Evolutionary conservation across 139 green algal species (phyloP), one percentile per base, ranked within the genome.

Genomic region (Closterium sp.): DNA sequence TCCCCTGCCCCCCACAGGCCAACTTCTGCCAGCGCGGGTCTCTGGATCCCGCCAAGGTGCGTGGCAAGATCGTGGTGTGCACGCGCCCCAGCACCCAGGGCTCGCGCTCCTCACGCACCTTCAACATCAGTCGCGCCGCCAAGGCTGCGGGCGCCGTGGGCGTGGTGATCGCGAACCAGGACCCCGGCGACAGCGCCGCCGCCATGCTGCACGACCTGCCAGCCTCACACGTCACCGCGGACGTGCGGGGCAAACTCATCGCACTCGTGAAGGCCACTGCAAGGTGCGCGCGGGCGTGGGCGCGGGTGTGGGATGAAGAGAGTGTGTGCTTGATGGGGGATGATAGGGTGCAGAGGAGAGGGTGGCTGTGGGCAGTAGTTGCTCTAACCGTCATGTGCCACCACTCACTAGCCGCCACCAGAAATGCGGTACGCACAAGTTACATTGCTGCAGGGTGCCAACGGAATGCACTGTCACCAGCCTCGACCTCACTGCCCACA

Each of bases 21-120:
- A 91, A 69, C 23, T 89, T 86, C 5, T 91, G 89, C 66, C 10
- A 28, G 33, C 30, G 28, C 12, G 89, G 84, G 19, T 35, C 89
- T 6, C 69, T 91, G 36, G 89, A 91, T 30, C 36, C 89, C 31
- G 21, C 21, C 25, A 91, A 91, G 84, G 89, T 88, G 30, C 21
- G 19, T 7, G 89, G 89, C 35, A 91, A 88, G 55, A 91, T 91
- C 9, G 89, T 91, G 32, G 21, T 91, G 34, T 91, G 89, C 84
- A 55, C 38, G 19, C 89, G 89, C 28, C 43, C 43, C 30, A 34
- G 28, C 35, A 87, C 32, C 10, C 36, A 33, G 81, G 32, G 81
- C 35, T n/a, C 43, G 43, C 43, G 23, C 43, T 69, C 43, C 43
- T 12, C 43, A 16, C 43, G 43, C 43, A 69, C 43, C 43, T 69